Conservation (phyloP, 306 rosid genomes). For the Crataegus laevigata region DNA sequence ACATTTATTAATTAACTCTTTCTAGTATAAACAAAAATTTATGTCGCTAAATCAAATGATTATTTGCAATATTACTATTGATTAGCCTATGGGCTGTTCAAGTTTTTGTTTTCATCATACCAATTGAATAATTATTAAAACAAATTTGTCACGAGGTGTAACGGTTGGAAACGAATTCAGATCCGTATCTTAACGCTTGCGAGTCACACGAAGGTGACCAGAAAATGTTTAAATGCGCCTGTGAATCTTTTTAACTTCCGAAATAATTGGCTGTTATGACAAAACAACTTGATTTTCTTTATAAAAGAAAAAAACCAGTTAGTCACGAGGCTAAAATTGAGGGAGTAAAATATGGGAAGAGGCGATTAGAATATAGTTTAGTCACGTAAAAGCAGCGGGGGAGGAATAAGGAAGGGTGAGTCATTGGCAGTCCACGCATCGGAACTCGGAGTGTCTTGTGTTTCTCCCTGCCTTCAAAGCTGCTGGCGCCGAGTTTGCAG, state of each 20-base stretch:
- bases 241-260: fast-evolving
- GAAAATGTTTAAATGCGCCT: fast-evolving
- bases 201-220: fast-evolving
- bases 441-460: background rate
- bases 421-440: background rate
- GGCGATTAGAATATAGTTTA: background rate
- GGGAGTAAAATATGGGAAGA: background rate
- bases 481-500: background rate
- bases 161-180: no score
- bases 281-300: fast-evolving
- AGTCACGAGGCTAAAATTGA: background rate
- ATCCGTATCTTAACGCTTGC: fast-evolving
- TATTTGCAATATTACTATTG: no score
- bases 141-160: no score
- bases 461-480: background rate
- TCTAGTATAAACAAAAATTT: no score
- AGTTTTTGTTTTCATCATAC: no score
- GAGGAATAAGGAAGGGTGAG: background rate
- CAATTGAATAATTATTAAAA: no score
- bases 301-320: no score
- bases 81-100: no score
- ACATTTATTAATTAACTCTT: no score
- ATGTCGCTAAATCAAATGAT: no score
- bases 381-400: background rate
- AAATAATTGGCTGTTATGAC: fast-evolving